A percentile compares a stretch with the other conserved stretches of the same genome.
These are phyloP conservation scores for Trichosporon faecale DNA, from an alignment of 1,284 basidiomycete genomes.

Conservation along the genomic window DNA sequence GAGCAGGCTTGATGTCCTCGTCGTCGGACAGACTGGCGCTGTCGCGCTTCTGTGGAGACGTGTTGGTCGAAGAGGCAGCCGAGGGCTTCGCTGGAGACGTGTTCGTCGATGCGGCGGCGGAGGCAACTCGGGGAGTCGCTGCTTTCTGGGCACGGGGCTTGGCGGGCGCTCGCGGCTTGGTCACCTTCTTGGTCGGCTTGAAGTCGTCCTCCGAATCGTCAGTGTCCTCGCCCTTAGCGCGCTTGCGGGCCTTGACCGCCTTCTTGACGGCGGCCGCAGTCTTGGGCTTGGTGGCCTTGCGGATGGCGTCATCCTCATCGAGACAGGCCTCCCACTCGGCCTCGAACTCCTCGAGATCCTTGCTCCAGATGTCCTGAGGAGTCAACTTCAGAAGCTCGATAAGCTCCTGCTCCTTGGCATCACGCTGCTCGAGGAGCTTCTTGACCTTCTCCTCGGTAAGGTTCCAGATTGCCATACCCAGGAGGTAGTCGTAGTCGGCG, in stretches of 20 bases:
- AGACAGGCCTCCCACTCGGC: slow-evolving; percentile 76
- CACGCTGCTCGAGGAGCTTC: slow-evolving; percentile 74
- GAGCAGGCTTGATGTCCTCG: slow-evolving; percentile 30
- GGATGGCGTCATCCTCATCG: slow-evolving; percentile 57
- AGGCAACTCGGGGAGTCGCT: slow-evolving; percentile 26
- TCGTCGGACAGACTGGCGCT: slow-evolving; percentile 33
- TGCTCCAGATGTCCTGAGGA: slow-evolving; percentile 85
- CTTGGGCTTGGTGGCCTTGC: slow-evolving; percentile 67
- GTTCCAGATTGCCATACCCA: slow-evolving; percentile 93
- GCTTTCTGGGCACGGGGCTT: slow-evolving; percentile 35
- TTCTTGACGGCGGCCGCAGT: slow-evolving; percentile 63
- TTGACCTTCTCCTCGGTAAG: slow-evolving; percentile 93
- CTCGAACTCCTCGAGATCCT: slow-evolving; percentile 80
- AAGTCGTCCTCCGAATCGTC: slow-evolving; percentile 67
- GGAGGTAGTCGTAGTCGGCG: slow-evolving; percentile 87
- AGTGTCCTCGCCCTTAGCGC: slow-evolving; percentile 56
- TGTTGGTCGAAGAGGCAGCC: slow-evolving; percentile 16
- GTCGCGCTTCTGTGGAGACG: slow-evolving; percentile 22
- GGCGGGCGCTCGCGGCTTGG: slow-evolving; percentile 48
- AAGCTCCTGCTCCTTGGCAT: slow-evolving; percentile 79
- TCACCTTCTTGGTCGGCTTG: slow-evolving; percentile 63
- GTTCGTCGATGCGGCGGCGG: neutral
- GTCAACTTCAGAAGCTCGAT: slow-evolving; percentile 72
- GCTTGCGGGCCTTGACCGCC: slow-evolving; percentile 56
- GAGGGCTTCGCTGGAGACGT: slow-evolving; percentile 19